Conservation (phyloP, 1,284 basidiomycete species). For the Volvariella volvacea region DNA sequence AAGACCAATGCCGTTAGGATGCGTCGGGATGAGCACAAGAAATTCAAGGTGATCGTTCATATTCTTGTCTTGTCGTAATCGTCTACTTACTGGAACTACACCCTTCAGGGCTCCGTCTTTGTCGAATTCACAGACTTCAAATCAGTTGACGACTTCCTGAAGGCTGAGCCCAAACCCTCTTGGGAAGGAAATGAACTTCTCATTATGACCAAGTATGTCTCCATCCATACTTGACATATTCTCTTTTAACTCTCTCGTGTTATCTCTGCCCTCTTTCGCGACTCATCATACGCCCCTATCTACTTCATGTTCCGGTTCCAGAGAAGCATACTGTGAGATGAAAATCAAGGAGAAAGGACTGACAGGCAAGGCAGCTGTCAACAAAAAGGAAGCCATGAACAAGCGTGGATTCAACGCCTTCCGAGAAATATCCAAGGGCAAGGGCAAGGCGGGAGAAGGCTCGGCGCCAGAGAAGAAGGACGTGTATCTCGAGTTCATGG, state of each 20-base stretch:
- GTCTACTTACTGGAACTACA: neutral
- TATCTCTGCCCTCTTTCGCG: neutral
- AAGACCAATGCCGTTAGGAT: constrained; percentile 82
- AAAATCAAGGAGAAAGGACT: constrained; percentile 96
- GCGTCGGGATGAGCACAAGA: constrained; percentile 71
- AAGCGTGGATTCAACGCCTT: constrained; percentile 84
- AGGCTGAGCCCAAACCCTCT: constrained; percentile 70
- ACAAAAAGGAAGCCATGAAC: constrained; percentile 46
- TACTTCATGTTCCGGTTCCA: no score
- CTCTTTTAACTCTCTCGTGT: neutral
- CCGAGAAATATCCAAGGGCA: constrained; percentile 56
- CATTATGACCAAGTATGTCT: constrained; percentile 80
- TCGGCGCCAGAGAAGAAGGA: constrained; percentile 34
- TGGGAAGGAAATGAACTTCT: constrained; percentile 74
- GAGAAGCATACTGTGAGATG: constrained; percentile 91
- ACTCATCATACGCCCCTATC: neutral
- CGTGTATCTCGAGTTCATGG: constrained; percentile 66
- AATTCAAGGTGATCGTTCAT: constrained; percentile 65
- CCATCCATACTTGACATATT: neutral
- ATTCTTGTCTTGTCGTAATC: neutral
- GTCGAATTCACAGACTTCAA: constrained; percentile 80
- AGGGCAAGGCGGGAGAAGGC: constrained; percentile 24
- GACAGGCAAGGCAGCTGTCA: constrained; percentile 55
- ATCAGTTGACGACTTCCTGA: constrained; percentile 73
- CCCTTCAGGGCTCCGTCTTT: constrained; percentile 93